These are phyloP conservation scores for Agrocybe pediades DNA, from an alignment of 768 basidiomycete species.

Conservation along the genomic window DNA sequence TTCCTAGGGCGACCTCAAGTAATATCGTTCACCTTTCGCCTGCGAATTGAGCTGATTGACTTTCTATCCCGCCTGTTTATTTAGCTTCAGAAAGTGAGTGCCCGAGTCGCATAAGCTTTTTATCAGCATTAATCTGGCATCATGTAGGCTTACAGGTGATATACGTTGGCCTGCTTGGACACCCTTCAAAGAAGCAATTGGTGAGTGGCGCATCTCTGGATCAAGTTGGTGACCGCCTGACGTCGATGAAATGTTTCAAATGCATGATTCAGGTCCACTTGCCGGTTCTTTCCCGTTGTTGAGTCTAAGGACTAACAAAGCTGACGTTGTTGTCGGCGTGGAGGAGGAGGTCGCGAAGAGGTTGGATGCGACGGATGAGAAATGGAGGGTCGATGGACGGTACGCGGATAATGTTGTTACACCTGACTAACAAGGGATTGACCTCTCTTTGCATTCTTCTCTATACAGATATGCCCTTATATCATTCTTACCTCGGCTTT, in stretches of 20 bases:
- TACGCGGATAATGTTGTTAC: slow-evolving; percentile 33
- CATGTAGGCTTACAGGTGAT: slow-evolving; percentile 86
- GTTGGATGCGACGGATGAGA: slow-evolving; percentile 63
- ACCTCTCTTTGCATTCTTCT: neutral
- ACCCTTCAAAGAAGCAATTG: slow-evolving; percentile 71
- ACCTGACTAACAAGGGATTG: neutral
- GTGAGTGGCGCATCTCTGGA: slow-evolving; percentile 33
- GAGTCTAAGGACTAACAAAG: slow-evolving; percentile 92
- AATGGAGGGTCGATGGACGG: slow-evolving; percentile 84
- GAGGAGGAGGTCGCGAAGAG: slow-evolving; percentile 64
- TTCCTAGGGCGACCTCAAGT: slow-evolving; percentile 87
- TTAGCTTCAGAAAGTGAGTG: slow-evolving; percentile 61
- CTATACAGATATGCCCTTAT: slow-evolving; percentile 45
- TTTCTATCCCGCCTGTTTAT: neutral
- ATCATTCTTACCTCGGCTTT: slow-evolving; percentile 28
- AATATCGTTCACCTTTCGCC: slow-evolving; percentile 26
- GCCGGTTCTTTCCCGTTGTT: slow-evolving; percentile 79
- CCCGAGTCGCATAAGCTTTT: neutral
- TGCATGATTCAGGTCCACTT: slow-evolving; percentile 60
- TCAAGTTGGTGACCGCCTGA: no score
- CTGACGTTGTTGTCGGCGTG: slow-evolving; percentile 90
- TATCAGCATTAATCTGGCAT: neutral
- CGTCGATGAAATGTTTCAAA: slow-evolving; percentile 2
- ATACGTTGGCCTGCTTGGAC: slow-evolving; percentile 85
- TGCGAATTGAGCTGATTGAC: neutral